Percentiles rank a stretch among this genome's conserved stretches.
phyloP scores from a whole-genome alignment of 495 filamentous ascomycete species.

The Xylaria telfairii region DNA sequence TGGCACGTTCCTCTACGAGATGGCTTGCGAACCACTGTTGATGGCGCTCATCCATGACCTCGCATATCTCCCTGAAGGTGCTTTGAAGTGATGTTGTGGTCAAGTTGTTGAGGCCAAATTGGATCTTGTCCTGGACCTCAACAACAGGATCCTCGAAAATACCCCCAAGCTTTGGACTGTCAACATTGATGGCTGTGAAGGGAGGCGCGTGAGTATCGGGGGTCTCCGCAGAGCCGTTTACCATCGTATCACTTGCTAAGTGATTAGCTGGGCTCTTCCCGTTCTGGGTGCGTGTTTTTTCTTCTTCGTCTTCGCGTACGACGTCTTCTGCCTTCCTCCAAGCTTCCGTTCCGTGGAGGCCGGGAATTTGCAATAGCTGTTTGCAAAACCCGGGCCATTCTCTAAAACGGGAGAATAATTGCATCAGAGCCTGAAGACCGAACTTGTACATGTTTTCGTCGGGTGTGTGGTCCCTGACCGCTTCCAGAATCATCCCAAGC shows the following conservation, averaged over 20 bases:
- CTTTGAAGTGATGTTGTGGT: conserved; percentile 84
- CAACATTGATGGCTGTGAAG: conserved; percentile 78
- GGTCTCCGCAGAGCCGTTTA: conserved; percentile 69
- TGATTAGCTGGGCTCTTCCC: conserved; percentile 39
- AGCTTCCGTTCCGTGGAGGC: conserved; percentile 82
- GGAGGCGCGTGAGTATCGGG: conserved; percentile 60
- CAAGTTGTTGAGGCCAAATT: conserved; percentile 96
- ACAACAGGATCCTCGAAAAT: conserved; percentile 80
- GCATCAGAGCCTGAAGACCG: conserved; percentile 92
- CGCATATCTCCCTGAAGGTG: conserved; percentile 79
- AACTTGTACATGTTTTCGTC: conserved; percentile 97
- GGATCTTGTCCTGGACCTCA: conserved; percentile 87
- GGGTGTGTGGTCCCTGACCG: conserved; percentile 79
- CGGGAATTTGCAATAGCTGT: conserved; percentile 77
- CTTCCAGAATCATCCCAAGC: conserved; percentile 93
- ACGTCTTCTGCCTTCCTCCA: conserved; percentile 83
- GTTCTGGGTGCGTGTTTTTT: conserved; percentile 52
- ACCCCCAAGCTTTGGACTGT: conserved; percentile 64
- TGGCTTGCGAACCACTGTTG: conserved; percentile 96
- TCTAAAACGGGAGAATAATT: conserved; percentile 77
- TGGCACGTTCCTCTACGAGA: conserved; percentile 94
- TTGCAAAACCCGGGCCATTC: conserved; percentile 94
- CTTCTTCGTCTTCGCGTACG: conserved; percentile 66
- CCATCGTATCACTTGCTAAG: conserved; percentile 41
- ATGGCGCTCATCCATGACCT: conserved; percentile 77